Evolutionary conservation across 106 monocot species (phyloP).

Genomic region (Alisma plantagoaquatica): DNA sequence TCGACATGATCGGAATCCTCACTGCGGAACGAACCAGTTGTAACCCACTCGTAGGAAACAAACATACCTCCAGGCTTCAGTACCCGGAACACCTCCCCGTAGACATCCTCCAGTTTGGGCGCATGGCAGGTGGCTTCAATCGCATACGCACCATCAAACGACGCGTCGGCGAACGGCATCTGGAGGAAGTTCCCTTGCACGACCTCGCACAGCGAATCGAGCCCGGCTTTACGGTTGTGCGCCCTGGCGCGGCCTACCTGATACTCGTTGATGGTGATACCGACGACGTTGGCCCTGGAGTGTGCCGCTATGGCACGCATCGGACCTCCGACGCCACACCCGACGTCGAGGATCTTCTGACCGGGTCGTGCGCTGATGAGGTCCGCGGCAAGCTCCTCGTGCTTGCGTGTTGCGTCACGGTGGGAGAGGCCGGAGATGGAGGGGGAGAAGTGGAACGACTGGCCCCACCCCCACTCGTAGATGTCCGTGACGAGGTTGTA

Average conservation of each 20-base stretch:
- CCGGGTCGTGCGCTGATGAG: slow-evolving; percentile 38
- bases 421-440: slow-evolving; percentile 37
- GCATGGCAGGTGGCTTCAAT: slow-evolving; percentile 96
- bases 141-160: slow-evolving; percentile 82
- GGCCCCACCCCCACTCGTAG: slow-evolving; percentile 86
- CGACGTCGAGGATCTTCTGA: slow-evolving; percentile 45
- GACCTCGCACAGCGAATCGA: slow-evolving; percentile 68
- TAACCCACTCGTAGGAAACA: slow-evolving; percentile 90
- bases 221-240: slow-evolving; percentile 78
- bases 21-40: slow-evolving; percentile 41
- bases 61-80: slow-evolving; percentile 67
- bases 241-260: slow-evolving; percentile 63
- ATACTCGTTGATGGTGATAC: slow-evolving; percentile 88
- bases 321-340: slow-evolving; percentile 72
- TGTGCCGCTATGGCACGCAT: slow-evolving; percentile 77
- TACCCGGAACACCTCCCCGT: slow-evolving; percentile 66
- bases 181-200: slow-evolving; percentile 82
- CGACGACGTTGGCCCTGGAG: slow-evolving; percentile 42
- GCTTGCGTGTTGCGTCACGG: slow-evolving; percentile 53
- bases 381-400: slow-evolving; percentile 59
- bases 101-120: slow-evolving; percentile 70
- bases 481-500: slow-evolving; percentile 88
- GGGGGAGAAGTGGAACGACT: slow-evolving; percentile 79
- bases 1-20: slow-evolving; percentile 59
- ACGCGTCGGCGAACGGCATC: slow-evolving; percentile 57